Evolutionary conservation across 202 grass and related monocot species (phyloP), one percentile per base, ranked within the genome.

Genomic region (Schoenoplectus tabernaemontani): DNA sequence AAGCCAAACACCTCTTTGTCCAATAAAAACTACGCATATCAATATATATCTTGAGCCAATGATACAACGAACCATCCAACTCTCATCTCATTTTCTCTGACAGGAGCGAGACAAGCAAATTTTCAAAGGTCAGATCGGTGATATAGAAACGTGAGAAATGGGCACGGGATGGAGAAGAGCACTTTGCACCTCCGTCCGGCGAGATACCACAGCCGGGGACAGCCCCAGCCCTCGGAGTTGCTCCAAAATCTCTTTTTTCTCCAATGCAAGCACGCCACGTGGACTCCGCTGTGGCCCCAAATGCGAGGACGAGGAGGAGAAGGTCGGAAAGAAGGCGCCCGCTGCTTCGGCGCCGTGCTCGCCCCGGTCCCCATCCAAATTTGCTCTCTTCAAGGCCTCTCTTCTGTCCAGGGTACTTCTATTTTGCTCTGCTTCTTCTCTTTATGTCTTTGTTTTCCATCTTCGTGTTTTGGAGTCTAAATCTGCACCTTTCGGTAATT

Each of bases 131-230:
- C 15, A 34, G 46, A 36, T 72, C 12, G 2, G 22, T 38, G 23
- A 2, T 3, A 20, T 28, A 50, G 43, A 47, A 15, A n/a, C 41
- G 3, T 15, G 32, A 23, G 47, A 37, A 36, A 97, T 94, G 94
- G 89, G 91, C 16, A 97, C 78, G 32, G 91, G 94, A 80, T 97
- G 94, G 94, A 86, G 91, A 82, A 92, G 94, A 82, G 91, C 94
- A 11, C 86, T 97, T 37, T 97, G 94, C 87, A 97, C 94, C 61
- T 94, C 96, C 5, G 89, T 92, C 17, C 81, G 84, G 8, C 75
- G 88, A 41, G 96, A 91, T 24, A 60, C 54, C 42, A 75, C 58
- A 2, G 28, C 51, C 4, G 77, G 79, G 22, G 78, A 82, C 41
- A 77, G 68, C 57, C 67, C 88, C 22, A 87, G 83, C 41, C 83